Evolutionary conservation across 1,139 yeast species (phyloP), one percentile per base, ranked within the genome.

Genomic region (Kodamaea ohmeri): DNA sequence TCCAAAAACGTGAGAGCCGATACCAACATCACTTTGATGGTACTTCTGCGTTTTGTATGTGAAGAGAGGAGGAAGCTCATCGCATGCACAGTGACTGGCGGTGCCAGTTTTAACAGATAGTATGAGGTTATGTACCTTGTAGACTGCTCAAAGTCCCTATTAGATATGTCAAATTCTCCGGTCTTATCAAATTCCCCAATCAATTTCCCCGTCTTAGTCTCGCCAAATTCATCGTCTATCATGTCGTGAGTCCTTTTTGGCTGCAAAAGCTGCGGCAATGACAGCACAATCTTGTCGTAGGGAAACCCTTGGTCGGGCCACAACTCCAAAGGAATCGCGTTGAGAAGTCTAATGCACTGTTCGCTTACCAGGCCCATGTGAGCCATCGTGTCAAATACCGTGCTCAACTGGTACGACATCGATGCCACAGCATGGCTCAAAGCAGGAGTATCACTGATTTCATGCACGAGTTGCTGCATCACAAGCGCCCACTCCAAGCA

Each of bases 401-500:
- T 15, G 13, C 36, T 15, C 14, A 42, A 35, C 29, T 47, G 53
- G 36, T 40, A 43, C 5, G 45, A 43, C 11, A 49, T 34, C 1
- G 48, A 37, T 8, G 35, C 35, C 6, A 42, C 21, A 2, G 46
- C 31, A 14, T 45, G 45, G 18, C 21, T 26, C 21, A 35, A 39
- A 7, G 41, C 16, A 2, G 36, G 17, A 12, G 35, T 20, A 5
- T 33, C 36, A 17, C 33, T 25, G 14, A 51, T 25, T 11, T 19
- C 18, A 6, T 22, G 16, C 4, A 38, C 33, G 18, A 51, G 26
- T 15, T 35, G 34, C 11, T 34, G 30, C 19, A 43, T 32, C 16
- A 48, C 25, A 3, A 51, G 25, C 5, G 45, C 37, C 52, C 52
- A 50, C 20, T 41, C 42, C 25, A 48, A 42, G 6, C 33, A 24